Conservation (phyloP, 768 basidiomycete species). For the Psilocybe azurescens region DNA sequence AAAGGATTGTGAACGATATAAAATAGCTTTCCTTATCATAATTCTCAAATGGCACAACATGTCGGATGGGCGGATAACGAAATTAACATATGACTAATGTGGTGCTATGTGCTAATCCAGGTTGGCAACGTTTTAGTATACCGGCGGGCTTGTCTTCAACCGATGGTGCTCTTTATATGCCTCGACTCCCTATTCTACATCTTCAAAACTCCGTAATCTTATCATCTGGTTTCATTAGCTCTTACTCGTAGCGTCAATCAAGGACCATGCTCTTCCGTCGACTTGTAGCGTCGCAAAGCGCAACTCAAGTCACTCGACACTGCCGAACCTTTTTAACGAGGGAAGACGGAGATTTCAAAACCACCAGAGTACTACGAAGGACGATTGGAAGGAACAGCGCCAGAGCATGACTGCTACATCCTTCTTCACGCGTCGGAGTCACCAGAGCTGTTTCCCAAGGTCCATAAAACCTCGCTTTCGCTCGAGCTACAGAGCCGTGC, state of each 20-base stretch:
- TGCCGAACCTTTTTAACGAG: conserved; percentile 2
- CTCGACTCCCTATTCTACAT: neutral
- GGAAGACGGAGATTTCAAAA: neutral
- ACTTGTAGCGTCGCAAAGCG: neutral
- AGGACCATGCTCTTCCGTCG: neutral
- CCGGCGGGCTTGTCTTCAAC: neutral
- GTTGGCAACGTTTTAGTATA: no score
- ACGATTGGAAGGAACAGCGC: conserved; percentile 53
- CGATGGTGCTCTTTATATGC: neutral
- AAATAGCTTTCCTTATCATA: no score
- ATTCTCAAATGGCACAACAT: no score
- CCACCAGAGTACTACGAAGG: conserved; percentile 26
- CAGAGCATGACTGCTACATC: conserved; percentile 57
- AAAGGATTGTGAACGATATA: no score
- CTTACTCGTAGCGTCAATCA: neutral
- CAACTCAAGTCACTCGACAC: neutral
- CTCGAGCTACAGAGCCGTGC: conserved; percentile 51
- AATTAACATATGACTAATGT: neutral
- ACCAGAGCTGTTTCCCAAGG: conserved; percentile 53
- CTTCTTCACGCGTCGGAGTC: conserved; percentile 57
- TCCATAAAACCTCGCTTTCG: conserved; percentile 53
- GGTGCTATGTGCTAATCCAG: no score
- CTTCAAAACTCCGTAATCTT: neutral
- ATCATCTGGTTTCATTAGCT: no score
- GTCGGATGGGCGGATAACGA: neutral